Evolutionary conservation across 805 yeast species (phyloP), one percentile per base, ranked within the genome.

Genomic region (Vanderwaltozyma polyspora): DNA sequence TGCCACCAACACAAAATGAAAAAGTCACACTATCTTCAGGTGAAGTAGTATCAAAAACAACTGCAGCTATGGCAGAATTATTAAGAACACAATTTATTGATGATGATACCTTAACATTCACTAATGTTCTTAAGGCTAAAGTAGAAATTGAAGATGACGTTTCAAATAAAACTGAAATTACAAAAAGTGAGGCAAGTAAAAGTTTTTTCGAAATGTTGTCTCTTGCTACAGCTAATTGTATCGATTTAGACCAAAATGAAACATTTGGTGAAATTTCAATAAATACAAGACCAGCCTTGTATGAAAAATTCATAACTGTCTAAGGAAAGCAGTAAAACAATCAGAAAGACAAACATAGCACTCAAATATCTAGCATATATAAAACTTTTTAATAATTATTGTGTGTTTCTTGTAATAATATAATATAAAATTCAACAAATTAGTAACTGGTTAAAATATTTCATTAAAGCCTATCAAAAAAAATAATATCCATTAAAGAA

Each of bases 171-270:
- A 12, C 19, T 7, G 6, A 29, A 5, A 35, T 42, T 8, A 39
- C 53, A 8, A 53, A 39, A 37, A 36, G 33, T 12, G 53, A 48
- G 28, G 61, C 56, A 2, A 46, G 57, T 34, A 44, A 39, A 27
- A 42, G 82, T 35, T 86, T 86, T 57, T 86, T 85, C 48, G 94
- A 86, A 52, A 55, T 86, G 52, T 64, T 86, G 45, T 89, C 85
- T 3, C 64, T 86, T 37, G 93, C 93, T 2, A 78, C 91, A 5
- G 66, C 74, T 29, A 86, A 79, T 45, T 77, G 89, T 35, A 61
- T 86, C 30, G 61, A 63, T 12, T 55, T 85, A 28, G 58, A 71
- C 25, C 94, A 84, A 59, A 64, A 66, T 6, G 62, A 61, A 26
- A 46, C 79, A 15, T 83, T 76, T 43, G 79, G 77, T 4, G 72